Evolutionary conservation across 352 stramenopile species (phyloP), one percentile per base, ranked within the genome.

Genomic region (Pythium plurisporium): DNA sequence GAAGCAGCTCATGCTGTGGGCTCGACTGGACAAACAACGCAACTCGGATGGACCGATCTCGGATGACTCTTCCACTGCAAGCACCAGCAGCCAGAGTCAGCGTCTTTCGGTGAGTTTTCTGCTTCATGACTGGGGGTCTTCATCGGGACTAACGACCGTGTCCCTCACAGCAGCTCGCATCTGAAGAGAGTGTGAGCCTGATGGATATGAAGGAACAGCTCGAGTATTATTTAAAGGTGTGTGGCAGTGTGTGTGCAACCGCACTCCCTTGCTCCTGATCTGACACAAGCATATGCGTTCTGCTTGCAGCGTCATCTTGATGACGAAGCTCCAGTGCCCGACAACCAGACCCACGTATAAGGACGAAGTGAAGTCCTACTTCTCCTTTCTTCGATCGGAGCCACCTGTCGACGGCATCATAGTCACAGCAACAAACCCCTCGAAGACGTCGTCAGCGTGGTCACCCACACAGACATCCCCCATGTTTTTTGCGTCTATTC

Each of bases 141-240:
- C 15, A 26, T 27, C 25, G n/a, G 4, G 15, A 40, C n/a, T n/a
- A n/a, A n/a, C n/a, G n/a, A n/a, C n/a, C n/a, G n/a, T n/a, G n/a
- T n/a, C n/a, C n/a, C n/a, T n/a, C n/a, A n/a, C 25, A 59, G 34
- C 64, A 85, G 72, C 74, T 86, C 42, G 59, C 67, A 14, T 76
- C 71, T 15, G 82, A 93, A 62, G 77, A 87, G 36, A 64, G 72
- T 15, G 66, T 69, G 9, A 74, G 67, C 46, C 59, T 93, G 38
- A 85, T 81, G 45, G 55, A 70, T 14, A 83, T 83, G 58, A 93
- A 93, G 68, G 73, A 89, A 46, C 80, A 93, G 33, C 62, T 93
- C n/a, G 76, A 89, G 65, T 93, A 79, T 62, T 93, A 91, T 75
- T 80, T 93, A 69, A 90, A 93, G 74, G 82, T 93, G 56, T 19